A percentile compares a stretch with the other conserved stretches of the same genome.
phyloP scores from a whole-genome alignment of 306 rosid genomes.

The Corylus avellana region DNA sequence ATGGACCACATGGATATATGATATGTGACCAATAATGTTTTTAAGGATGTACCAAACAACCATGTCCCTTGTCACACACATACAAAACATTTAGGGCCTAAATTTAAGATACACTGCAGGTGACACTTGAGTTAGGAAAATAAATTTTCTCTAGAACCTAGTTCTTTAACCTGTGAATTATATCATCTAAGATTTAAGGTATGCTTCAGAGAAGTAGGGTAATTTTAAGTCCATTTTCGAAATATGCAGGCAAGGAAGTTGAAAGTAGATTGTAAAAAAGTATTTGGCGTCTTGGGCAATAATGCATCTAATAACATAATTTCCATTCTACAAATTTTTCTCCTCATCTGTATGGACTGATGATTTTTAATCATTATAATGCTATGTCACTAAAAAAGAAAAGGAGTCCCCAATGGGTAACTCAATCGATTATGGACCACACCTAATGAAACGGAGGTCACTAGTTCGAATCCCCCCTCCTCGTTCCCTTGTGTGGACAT shows the following conservation, averaged over 20 bases:
- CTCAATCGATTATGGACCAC: no score
- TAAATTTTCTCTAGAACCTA: neutral
- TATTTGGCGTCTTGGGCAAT: neutral
- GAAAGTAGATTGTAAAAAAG: neutral
- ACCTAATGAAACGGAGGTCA: no score
- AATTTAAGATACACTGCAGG: neutral
- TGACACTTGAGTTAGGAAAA: neutral
- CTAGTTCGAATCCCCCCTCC: no score
- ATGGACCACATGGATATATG: neutral
- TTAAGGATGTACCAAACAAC: neutral
- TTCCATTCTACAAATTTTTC: neutral
- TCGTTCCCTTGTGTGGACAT: no score
- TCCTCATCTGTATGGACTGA: neutral
- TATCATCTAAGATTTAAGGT: neutral
- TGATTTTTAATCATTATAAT: neutral
- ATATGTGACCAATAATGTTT: neutral
- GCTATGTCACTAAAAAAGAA: neutral
- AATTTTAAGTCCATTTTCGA: neutral
- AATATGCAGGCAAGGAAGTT: neutral
- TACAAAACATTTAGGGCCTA: neutral
- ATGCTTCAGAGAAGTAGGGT: neutral
- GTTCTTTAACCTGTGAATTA: neutral
- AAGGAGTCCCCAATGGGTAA: neutral
- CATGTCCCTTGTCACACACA: neutral
- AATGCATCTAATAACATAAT: neutral